phyloP scores from a whole-genome alignment of 164 flowering plant genomes.

The Houttuynia cordata region DNA sequence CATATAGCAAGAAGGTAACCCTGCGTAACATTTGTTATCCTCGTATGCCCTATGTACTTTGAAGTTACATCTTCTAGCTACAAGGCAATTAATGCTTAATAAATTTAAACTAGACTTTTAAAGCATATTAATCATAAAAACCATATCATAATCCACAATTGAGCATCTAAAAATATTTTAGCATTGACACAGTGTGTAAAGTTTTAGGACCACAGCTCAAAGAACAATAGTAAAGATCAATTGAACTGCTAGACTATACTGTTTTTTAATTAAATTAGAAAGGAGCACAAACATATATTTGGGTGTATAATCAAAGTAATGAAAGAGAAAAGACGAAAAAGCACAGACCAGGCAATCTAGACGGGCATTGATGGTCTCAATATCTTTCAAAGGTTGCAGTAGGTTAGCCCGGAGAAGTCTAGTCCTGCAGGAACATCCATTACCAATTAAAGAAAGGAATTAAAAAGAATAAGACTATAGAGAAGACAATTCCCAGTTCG shows the following conservation, averaged over 20 bases:
- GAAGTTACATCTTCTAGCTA: too few species aligned
- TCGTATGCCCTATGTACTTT: too few species aligned
- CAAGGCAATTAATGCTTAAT: neutral
- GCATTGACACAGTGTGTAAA: neutral
- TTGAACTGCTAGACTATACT: neutral
- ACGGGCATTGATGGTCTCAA: slow-evolving; percentile 89
- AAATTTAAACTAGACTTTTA: neutral
- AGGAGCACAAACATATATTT: neutral
- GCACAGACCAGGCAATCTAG: slow-evolving; percentile 86
- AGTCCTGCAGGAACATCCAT: slow-evolving; percentile 40
- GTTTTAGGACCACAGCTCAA: neutral
- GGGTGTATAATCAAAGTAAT: neutral
- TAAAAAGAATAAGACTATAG: neutral
- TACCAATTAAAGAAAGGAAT: neutral
- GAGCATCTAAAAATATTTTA: neutral
- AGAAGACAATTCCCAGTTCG: too few species aligned
- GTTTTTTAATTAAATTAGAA: too few species aligned
- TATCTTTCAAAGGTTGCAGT: slow-evolving; percentile 89
- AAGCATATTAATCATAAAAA: too few species aligned
- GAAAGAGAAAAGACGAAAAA: neutral
- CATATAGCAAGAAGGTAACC: too few species aligned
- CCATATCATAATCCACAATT: too few species aligned
- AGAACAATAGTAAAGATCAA: neutral
- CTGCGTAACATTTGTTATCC: too few species aligned
- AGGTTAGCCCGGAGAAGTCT: slow-evolving; percentile 96